Base-by-base conservation (phyloP, 2,329 filamentous ascomycete genomes). In the Alternaria novae-zelandiae region DNA sequence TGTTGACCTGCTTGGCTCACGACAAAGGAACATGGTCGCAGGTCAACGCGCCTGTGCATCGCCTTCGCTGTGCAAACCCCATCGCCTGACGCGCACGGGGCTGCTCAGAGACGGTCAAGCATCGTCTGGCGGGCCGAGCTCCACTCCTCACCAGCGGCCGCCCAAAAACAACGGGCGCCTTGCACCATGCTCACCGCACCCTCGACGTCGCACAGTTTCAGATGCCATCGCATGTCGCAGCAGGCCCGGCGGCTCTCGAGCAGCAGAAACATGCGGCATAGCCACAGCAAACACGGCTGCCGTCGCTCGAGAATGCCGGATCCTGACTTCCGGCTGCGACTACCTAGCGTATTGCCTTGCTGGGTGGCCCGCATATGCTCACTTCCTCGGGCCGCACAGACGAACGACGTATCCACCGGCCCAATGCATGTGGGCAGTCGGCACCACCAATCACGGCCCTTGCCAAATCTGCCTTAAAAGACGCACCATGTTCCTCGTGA, bases 1-100 rank as follows among this genome's bases (percentile, higher is more conserved):
- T 62, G 66, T 56, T 45, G 30, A 50, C 57, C 56, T 25, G 54
- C 59, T 53, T 61, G 59, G 54, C 54, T 50, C 28, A 32, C 15
- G 53, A 21, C 53, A 55, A 28, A 55, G 57, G 43, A 61, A 57
- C n/a, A 59, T 59, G 23, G 55, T 50, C 25, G 41, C 26, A 20
- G 15, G 53, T 47, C 50, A 45, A n/a, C 26, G 65, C 69, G 66
- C 68, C 68, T 65, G 70, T 73, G 70, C 69, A 60, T 51, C 44
- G 58, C 60, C 59, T 72, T 65, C 69, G 59, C 64, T 70, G 70
- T 70, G 68, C 69, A 70, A 72, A 69, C 71, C 65, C 70, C 61
- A 63, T 67, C 56, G 46, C 63, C 61, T 71, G 71, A 70, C 68
- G 70, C 63, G 59, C 58, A 49, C 61, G 65, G 60, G 45, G 54